phyloP scores from a whole-genome alignment of 768 basidiomycete genomes.

The Phanerodontia chrysosporium region DNA sequence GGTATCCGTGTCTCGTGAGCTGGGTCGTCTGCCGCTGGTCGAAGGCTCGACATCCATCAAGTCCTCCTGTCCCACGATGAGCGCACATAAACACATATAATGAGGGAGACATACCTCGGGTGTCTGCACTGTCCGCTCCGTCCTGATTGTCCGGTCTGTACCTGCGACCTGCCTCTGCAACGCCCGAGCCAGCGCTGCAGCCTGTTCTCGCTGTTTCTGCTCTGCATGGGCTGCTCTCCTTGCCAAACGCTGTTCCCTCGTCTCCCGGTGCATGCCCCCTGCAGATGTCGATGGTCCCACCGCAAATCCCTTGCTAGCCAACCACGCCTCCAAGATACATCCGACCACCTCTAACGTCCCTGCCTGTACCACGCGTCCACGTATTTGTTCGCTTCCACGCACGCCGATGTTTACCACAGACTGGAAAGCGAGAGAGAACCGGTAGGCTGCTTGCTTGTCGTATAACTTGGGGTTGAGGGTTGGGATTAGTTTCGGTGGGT shows the following conservation, averaged over 20 bases:
- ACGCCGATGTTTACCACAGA: conserved; percentile 98
- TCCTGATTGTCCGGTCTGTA: conserved; percentile 4
- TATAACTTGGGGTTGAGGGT: conserved; percentile 64
- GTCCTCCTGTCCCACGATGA: conserved; percentile 20
- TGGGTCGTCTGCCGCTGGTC: conserved; percentile 16
- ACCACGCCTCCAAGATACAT: conserved; percentile 90
- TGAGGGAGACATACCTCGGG: conserved; percentile 12
- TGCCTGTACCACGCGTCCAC: conserved; percentile 90
- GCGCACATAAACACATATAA: neutral
- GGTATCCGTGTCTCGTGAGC: conserved; percentile 53
- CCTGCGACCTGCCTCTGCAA: conserved; percentile 45
- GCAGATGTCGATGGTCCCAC: conserved; percentile 78
- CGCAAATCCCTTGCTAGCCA: conserved; percentile 83
- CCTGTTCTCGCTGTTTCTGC: conserved; percentile 58
- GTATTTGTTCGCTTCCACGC: conserved; percentile 86
- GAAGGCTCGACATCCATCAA: conserved; percentile 21
- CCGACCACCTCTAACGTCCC: conserved; percentile 93
- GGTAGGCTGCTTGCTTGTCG: conserved; percentile 82
- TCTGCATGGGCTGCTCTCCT: conserved; percentile 53
- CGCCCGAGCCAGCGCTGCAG: conserved; percentile 52
- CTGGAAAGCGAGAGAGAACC: conserved; percentile 92
- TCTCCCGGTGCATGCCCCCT: conserved; percentile 69
- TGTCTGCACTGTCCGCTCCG: conserved; percentile 2
- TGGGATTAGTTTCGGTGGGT: conserved; percentile 50
- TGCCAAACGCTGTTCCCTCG: conserved; percentile 66